Conservation (phyloP, 176 grass and related monocot species). For the Olyra latifolia region DNA sequence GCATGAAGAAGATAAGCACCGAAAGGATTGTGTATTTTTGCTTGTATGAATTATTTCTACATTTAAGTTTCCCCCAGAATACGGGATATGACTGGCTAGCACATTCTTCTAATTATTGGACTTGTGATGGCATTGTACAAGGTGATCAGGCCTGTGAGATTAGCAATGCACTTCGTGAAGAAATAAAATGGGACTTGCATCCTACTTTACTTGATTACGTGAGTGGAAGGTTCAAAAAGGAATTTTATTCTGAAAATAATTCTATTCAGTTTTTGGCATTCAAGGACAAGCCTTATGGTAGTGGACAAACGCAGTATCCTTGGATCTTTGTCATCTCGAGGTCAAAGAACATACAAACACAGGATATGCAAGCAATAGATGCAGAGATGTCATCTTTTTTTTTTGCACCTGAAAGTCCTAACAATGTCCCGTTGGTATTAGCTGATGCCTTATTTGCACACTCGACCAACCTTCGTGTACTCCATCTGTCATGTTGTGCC, state of each 20-base stretch:
- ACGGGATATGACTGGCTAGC: background rate
- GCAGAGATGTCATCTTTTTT: background rate
- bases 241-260: too few relatives aligned
- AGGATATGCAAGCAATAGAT: background rate
- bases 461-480: background rate
- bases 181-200: background rate
- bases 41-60: background rate
- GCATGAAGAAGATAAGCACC: background rate
- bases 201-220: background rate
- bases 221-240: too few relatives aligned
- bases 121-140: background rate
- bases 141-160: background rate
- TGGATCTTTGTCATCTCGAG: background rate
- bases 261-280: background rate
- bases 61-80: background rate
- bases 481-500: background rate
- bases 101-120: background rate
- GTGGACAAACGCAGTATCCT: background rate
- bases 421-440: background rate
- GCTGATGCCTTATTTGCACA: background rate
- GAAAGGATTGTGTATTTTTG: background rate
- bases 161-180: background rate
- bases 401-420: background rate
- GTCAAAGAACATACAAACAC: background rate
- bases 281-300: background rate